Percentiles rank a stretch among this genome's conserved stretches.
Conservation (phyloP, 352 stramenopile genomes). For the Phytophthora melonis region DNA sequence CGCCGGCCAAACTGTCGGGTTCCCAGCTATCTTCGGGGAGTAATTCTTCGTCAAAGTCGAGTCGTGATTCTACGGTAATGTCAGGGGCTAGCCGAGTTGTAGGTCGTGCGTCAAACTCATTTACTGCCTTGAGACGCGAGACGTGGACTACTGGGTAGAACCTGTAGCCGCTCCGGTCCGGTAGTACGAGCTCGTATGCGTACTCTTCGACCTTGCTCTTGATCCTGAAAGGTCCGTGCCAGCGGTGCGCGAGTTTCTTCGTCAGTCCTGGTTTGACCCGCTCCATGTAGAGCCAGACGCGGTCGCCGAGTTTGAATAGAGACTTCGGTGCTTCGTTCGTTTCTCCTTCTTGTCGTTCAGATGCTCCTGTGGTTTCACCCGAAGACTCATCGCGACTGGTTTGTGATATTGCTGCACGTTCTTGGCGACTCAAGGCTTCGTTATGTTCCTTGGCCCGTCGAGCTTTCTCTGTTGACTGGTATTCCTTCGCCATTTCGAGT, state of each 20-base stretch:
- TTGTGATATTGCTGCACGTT: not conserved
- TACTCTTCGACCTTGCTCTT: too few species aligned
- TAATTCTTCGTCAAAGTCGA: not conserved
- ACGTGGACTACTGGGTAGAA: not conserved
- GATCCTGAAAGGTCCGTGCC: too few species aligned
- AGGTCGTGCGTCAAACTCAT: not conserved
- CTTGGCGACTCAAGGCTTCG: not conserved
- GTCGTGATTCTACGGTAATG: not conserved
- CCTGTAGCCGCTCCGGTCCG: not conserved
- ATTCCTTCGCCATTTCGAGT: slow-evolving; percentile 5
- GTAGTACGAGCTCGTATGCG: not conserved
- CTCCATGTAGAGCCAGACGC: slow-evolving; percentile 19
- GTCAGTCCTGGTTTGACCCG: slow-evolving; percentile 10
- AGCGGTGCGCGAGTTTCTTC: not conserved
- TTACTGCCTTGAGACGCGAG: not conserved
- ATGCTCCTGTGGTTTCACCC: not conserved
- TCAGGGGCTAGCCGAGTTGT: not conserved
- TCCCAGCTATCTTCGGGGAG: not conserved
- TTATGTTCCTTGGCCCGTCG: slow-evolving; percentile 9
- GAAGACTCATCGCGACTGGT: not conserved
- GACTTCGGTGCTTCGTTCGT: not conserved
- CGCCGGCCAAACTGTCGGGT: not conserved
- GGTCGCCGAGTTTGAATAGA: not conserved
- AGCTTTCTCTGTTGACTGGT: slow-evolving; percentile 10
- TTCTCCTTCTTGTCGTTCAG: not conserved